A percentile compares a stretch with the other conserved stretches of the same genome.
These are phyloP conservation scores for Coccomyxa subellipsoidea DNA, from an alignment of 163 green algal genomes.

Conservation along the genomic window DNA sequence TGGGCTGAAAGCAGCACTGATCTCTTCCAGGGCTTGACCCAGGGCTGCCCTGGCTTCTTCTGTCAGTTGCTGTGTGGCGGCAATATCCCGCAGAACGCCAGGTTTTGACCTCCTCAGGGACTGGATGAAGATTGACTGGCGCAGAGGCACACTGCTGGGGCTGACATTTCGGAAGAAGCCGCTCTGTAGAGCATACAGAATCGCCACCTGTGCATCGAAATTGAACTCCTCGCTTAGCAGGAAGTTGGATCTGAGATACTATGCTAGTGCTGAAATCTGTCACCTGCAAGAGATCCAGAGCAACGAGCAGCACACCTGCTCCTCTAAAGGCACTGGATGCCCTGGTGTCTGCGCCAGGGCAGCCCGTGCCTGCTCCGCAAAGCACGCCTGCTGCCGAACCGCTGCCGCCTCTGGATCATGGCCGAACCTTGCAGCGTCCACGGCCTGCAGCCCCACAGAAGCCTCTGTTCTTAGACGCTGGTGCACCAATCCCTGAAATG, in stretches of 20 bases:
- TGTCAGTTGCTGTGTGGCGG: constrained; percentile 39
- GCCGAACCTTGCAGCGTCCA: constrained; percentile 51
- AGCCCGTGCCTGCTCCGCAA: constrained; percentile 18
- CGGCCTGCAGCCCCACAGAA: constrained; percentile 39
- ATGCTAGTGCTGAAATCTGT: no score
- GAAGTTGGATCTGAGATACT: no score
- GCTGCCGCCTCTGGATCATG: neutral
- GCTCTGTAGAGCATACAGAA: constrained; percentile 54
- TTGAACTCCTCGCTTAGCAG: no score
- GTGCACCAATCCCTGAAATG: no score
- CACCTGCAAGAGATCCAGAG: no score
- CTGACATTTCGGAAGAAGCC: constrained; percentile 45
- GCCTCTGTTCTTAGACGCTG: neutral
- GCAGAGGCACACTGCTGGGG: constrained; percentile 23
- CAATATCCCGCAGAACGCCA: constrained; percentile 43
- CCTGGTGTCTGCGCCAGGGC: constrained; percentile 48
- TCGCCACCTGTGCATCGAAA: constrained; percentile 50
- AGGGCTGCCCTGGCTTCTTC: constrained; percentile 8
- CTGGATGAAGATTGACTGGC: constrained; percentile 20
- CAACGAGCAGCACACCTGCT: constrained; percentile 33
- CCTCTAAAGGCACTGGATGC: constrained; percentile 42
- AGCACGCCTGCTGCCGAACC: constrained; percentile 1
- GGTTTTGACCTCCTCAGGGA: constrained; percentile 19
- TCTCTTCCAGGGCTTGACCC: neutral
- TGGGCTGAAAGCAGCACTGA: neutral